A percentile compares a stretch with the other conserved stretches of the same genome.
These are phyloP conservation scores for Haberlea rhodopensis DNA, from an alignment of 257 asterid species.

Conservation along the genomic window DNA sequence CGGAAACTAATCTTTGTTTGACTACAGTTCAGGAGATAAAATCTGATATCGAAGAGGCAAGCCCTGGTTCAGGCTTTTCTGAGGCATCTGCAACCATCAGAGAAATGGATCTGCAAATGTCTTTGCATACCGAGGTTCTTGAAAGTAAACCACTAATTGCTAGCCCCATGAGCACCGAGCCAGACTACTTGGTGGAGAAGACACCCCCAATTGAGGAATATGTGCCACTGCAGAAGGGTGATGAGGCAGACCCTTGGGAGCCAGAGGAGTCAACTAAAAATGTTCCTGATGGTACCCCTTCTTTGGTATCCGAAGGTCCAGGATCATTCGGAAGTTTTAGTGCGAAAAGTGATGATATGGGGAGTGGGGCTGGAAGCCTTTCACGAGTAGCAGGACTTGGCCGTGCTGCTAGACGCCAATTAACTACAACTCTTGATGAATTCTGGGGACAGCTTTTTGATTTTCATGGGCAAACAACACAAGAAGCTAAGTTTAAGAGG, in stretches of 20 bases:
- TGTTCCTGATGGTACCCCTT: conserved; percentile 44
- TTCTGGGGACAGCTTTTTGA: conserved; percentile 97
- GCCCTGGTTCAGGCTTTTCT: conserved; percentile 28
- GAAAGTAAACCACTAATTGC: conserved; percentile 38
- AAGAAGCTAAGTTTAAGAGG: conserved; percentile 72
- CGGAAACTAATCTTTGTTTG: conserved; percentile 38
- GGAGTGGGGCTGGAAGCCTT: conserved; percentile 87
- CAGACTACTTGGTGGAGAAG: conserved; percentile 46
- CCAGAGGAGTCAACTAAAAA: conserved; percentile 54
- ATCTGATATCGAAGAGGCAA: conserved; percentile 38
- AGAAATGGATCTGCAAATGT: conserved; percentile 31
- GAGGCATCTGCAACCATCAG: conserved; percentile 33
- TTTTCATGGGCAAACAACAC: conserved; percentile 67
- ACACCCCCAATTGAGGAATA: conserved; percentile 42
- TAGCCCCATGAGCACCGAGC: conserved; percentile 27
- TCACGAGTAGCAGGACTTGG: conserved; percentile 90
- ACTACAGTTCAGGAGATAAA: conserved; percentile 50
- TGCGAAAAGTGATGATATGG: conserved; percentile 68
- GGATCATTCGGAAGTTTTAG: conserved; percentile 73
- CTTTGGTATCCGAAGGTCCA: conserved; percentile 63
- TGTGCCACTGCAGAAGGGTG: conserved; percentile 46
- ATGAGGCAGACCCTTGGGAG: conserved; percentile 53
- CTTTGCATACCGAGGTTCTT: conserved; percentile 32
- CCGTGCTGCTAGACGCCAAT: conserved; percentile 90
- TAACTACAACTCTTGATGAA: conserved; percentile 65